These are phyloP conservation scores for Lactifluus piperatus DNA, from an alignment of 768 basidiomycete genomes.

Conservation along the genomic window DNA sequence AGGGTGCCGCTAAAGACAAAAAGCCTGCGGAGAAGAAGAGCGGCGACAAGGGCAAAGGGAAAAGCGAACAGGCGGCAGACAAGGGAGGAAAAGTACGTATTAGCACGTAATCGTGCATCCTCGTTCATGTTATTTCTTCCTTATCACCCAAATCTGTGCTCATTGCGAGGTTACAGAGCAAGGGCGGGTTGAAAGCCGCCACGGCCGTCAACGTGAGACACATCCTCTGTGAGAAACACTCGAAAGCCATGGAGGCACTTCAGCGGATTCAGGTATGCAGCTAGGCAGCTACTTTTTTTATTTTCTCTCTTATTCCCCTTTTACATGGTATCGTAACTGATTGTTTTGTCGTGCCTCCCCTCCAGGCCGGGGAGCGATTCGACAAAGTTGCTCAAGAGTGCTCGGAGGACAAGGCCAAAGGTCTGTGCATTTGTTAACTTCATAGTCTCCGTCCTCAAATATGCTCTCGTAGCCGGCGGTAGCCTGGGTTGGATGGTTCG, in stretches of 20 bases:
- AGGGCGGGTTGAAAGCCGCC: conserved; percentile 63
- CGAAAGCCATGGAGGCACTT: conserved; percentile 68
- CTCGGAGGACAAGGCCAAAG: conserved; percentile 87
- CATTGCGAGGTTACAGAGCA: conserved; percentile 29
- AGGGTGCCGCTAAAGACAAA: conserved; percentile 25
- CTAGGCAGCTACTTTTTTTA: neutral
- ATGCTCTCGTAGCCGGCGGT: conserved; percentile 53
- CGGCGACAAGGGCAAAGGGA: conserved; percentile 24
- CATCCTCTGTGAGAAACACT: conserved; percentile 83
- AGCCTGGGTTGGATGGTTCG: conserved; percentile 82
- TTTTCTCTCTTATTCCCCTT: neutral
- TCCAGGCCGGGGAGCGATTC: conserved; percentile 68
- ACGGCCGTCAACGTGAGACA: conserved; percentile 81
- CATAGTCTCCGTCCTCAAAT: neutral
- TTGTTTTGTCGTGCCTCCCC: neutral
- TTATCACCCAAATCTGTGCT: neutral
- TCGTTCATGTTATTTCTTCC: neutral
- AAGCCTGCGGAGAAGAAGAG: conserved; percentile 37
- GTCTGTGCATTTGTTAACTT: conserved; percentile 28
- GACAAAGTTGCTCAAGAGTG: conserved; percentile 88
- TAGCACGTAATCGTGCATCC: neutral
- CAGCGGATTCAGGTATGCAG: conserved; percentile 62
- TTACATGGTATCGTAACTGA: neutral
- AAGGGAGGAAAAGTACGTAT: conserved; percentile 9
- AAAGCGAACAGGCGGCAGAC: conserved; percentile 1